Base-by-base conservation (phyloP, 1,139 yeast genomes). In the Blastobotrys serpentis region DNA sequence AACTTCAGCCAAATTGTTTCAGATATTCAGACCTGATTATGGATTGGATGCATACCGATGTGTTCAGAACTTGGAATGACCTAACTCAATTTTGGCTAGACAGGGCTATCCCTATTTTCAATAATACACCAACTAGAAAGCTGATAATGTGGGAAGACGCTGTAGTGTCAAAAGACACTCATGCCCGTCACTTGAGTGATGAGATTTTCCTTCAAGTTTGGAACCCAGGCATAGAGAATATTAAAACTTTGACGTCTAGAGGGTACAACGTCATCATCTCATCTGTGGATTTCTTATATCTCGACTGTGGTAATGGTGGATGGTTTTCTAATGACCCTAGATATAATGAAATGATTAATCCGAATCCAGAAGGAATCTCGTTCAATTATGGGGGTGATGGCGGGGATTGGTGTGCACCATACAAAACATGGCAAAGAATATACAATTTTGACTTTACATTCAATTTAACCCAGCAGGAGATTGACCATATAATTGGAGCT, bases 71-170 rank as follows among this genome's bases (percentile, higher is more conserved):
- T 10, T 62, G 61, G 52, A 53, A 57, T 18, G 75, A 72, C 48
- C 61, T 75, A 29, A 52, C 68, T 10, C 72, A 71, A 51, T 57
- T 66, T 52, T 75, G 75, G 71, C 54, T 74, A 8, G 71, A 73
- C 53, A 57, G 59, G n/a, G 61, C 72, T 0, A 47, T 67, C 6
- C 76, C 77, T 1, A 67, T 75, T 4, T 71, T 70, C 59, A 56
- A 57, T 33, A 58, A 49, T 51, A 46, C 54, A 47, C 37, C 43
- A 51, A 67, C 58, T 37, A 49, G 63, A 10, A 62, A 68, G 42
- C 58, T 76, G 18, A 67, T 67, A 19, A 73, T 74, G 77, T 76
- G 80, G 80, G 77, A 75, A 57, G 80, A 76, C 56, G 60, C 70
- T 7, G 56, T 73, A 6, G 52, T 62, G 17, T 60, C 59, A 2